A percentile compares a stretch with the other conserved stretches of the same genome.
These are phyloP conservation scores for Auriscalpium orientale DNA, from an alignment of 768 basidiomycete species.

Conservation along the genomic window DNA sequence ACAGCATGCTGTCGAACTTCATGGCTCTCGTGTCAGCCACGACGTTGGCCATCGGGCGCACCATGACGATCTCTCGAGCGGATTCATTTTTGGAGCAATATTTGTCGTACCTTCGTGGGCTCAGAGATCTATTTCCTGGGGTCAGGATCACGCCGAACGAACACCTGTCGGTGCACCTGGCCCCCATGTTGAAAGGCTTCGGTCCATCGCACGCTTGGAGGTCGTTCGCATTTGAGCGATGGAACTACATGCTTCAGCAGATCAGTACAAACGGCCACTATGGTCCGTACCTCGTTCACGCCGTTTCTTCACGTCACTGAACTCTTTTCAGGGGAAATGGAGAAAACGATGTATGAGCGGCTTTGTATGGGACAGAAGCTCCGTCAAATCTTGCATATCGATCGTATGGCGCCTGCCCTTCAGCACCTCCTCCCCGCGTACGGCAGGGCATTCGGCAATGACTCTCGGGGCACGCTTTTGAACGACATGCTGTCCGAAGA, in stretches of 20 bases:
- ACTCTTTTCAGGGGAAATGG: constrained; percentile 24
- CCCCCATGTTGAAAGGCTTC: constrained; percentile 21
- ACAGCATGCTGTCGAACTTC: constrained; percentile 11
- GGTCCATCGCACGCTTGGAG: constrained; percentile 32
- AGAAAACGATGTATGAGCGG: constrained; percentile 19
- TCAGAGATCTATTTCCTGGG: constrained; percentile 25
- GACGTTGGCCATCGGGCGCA: constrained; percentile 20
- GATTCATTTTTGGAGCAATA: constrained; percentile 21
- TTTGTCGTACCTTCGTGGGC: constrained; percentile 22
- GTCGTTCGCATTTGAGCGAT: constrained; percentile 28
- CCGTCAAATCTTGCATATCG: neutral
- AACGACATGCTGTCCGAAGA: neutral
- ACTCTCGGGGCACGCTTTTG: neutral
- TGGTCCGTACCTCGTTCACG: constrained; percentile 14
- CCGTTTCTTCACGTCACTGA: neutral
- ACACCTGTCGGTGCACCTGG: constrained; percentile 34
- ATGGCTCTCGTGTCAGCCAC: constrained; percentile 29
- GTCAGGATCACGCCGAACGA: constrained; percentile 26
- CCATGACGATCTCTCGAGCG: constrained; percentile 17
- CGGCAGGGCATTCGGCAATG: neutral
- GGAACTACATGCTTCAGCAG: constrained; percentile 26
- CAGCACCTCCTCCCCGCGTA: neutral
- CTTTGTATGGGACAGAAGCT: constrained; percentile 21
- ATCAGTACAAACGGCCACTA: constrained; percentile 24
- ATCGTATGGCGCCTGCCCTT: neutral